phyloP scores from a whole-genome alignment of 1,284 basidiomycete species.

The Megacollybia platyphylla region DNA sequence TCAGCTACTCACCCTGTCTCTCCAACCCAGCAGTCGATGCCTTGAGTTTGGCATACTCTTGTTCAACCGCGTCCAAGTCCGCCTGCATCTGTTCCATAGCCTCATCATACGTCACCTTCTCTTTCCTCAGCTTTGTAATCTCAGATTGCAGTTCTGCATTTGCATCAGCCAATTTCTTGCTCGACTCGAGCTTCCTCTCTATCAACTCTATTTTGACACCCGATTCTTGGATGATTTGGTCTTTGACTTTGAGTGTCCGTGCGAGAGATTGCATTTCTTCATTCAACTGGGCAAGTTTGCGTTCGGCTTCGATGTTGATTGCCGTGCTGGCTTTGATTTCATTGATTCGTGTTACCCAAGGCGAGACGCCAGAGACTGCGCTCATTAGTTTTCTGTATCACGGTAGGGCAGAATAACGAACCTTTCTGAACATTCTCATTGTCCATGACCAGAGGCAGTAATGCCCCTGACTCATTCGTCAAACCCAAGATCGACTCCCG shows the following conservation, averaged over 20 bases:
- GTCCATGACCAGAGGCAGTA: constrained; percentile 64
- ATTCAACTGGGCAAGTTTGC: constrained; percentile 71
- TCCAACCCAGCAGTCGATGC: constrained; percentile 48
- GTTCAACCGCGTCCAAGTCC: constrained; percentile 78
- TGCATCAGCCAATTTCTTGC: constrained; percentile 79
- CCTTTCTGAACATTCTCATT: constrained; percentile 70
- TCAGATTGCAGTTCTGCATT: constrained; percentile 76
- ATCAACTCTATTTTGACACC: constrained; percentile 90
- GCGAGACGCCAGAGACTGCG: constrained; percentile 64
- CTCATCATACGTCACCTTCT: constrained; percentile 83
- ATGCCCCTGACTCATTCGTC: constrained; percentile 53
- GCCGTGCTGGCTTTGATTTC: constrained; percentile 77
- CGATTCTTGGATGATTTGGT: constrained; percentile 83
- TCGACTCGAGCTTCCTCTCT: constrained; percentile 83
- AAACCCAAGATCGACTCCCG: constrained; percentile 58
- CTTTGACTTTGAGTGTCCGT: constrained; percentile 74
- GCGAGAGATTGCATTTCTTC: constrained; percentile 85
- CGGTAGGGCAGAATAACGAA: constrained; percentile 22
- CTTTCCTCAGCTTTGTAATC: constrained; percentile 70
- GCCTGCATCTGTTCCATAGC: constrained; percentile 87
- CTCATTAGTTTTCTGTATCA: constrained; percentile 4
- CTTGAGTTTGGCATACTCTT: constrained; percentile 80
- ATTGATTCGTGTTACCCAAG: constrained; percentile 84
- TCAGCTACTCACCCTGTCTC: constrained; percentile 39
- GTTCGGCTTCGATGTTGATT: constrained; percentile 86